A percentile compares a stretch with the other conserved stretches of the same genome.
These are phyloP conservation scores for Quercus dentata DNA, from an alignment of 306 rosid species.

Conservation along the genomic window DNA sequence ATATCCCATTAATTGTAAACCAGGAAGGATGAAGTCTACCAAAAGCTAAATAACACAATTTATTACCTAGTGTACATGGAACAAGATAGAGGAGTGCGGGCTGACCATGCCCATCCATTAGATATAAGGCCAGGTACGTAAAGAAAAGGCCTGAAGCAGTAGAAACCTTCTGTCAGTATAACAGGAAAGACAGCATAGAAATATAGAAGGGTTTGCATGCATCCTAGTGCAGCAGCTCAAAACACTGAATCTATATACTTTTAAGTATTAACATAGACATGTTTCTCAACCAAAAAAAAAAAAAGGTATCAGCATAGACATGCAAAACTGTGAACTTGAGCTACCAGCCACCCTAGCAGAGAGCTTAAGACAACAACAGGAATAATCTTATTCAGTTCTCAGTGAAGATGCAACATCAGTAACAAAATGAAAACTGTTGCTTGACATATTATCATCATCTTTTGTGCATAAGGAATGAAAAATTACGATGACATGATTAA, in stretches of 20 bases:
- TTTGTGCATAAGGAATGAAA: background rate
- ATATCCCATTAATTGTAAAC: background rate
- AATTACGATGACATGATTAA: background rate
- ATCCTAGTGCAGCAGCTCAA: background rate
- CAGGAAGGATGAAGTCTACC: background rate
- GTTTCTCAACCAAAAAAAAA: background rate
- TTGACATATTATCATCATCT: background rate
- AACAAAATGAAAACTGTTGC: background rate
- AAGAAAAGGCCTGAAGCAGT: slow-evolving; percentile 57
- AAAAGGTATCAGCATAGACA: background rate
- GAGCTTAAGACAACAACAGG: background rate
- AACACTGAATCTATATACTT: background rate
- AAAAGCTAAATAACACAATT: background rate
- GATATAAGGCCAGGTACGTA: slow-evolving; percentile 70
- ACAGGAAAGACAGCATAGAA: slow-evolving; percentile 5
- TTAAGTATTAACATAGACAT: background rate
- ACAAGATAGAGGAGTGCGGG: slow-evolving; percentile 98
- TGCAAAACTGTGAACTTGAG: background rate
- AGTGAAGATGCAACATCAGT: background rate
- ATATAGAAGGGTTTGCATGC: background rate
- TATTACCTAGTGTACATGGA: slow-evolving; percentile 91
- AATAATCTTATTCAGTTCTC: background rate
- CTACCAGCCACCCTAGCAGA: background rate
- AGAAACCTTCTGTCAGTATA: slow-evolving; percentile 17
- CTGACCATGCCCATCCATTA: slow-evolving; percentile 93